Conservation (phyloP, 1,284 basidiomycete genomes). For the Marasmius sp. region DNA sequence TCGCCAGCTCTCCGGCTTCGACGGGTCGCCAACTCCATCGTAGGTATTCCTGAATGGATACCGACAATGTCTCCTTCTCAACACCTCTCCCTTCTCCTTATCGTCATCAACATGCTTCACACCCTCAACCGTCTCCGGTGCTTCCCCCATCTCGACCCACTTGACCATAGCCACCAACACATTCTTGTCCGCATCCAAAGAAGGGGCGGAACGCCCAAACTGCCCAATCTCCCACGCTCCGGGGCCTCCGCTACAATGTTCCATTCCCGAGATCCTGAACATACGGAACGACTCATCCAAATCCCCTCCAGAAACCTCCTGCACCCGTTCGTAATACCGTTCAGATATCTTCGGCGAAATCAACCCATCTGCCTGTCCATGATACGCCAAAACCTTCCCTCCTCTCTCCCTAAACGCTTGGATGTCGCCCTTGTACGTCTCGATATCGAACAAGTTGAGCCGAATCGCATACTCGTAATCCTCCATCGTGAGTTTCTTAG, state of each 20-base stretch:
- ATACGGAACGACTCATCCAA: slow-evolving; percentile 16
- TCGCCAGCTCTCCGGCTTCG: slow-evolving; percentile 7
- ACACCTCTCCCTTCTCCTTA: slow-evolving; percentile 5
- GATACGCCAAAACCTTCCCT: slow-evolving; percentile 21
- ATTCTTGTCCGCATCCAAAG: slow-evolving; percentile 10
- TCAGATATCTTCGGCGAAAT: slow-evolving; percentile 18
- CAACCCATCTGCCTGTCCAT: slow-evolving; percentile 18
- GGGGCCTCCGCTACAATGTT: slow-evolving; percentile 16
- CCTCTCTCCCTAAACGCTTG: slow-evolving; percentile 16
- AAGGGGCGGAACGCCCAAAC: background rate
- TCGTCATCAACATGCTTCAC: slow-evolving; percentile 12
- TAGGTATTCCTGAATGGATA: slow-evolving; percentile 16
- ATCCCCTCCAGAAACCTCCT: background rate
- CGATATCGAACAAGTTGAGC: slow-evolving; percentile 16
- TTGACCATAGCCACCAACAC: slow-evolving; percentile 14
- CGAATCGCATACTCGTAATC: slow-evolving; percentile 1
- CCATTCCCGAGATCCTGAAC: slow-evolving; percentile 17
- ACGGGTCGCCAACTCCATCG: slow-evolving; percentile 10
- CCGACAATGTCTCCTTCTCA: slow-evolving; percentile 14
- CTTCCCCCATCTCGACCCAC: slow-evolving; percentile 18
- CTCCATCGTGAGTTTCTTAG: slow-evolving; percentile 2
- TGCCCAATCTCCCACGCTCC: slow-evolving; percentile 18
- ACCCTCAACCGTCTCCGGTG: slow-evolving; percentile 16
- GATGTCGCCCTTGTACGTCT: slow-evolving; percentile 19
- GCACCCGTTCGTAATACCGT: slow-evolving; percentile 15